Conservation (phyloP, 768 basidiomycete genomes). For the Suillus lakei region DNA sequence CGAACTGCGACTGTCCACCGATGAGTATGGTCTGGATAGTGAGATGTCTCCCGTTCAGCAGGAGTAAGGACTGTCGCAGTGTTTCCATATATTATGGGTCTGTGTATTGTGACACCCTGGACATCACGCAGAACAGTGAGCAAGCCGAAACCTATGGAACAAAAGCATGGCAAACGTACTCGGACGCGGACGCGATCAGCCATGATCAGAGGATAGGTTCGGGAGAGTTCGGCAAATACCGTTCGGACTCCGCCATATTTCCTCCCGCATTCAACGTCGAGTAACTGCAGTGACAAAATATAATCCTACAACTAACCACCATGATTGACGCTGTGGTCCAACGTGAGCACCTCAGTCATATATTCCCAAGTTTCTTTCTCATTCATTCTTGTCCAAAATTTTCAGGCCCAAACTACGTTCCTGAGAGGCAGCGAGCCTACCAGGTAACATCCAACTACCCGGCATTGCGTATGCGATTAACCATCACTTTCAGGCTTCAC, state of each 20-base stretch:
- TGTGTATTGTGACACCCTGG: conserved; percentile 84
- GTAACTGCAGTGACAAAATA: conserved; percentile 16
- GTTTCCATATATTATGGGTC: conserved; percentile 97
- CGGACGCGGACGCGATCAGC: conserved; percentile 79
- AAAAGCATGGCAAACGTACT: conserved; percentile 50
- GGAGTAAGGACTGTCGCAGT: conserved; percentile 78
- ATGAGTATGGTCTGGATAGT: conserved; percentile 84
- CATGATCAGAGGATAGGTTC: conserved; percentile 49
- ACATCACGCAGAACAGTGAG: conserved; percentile 15
- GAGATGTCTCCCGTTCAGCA: conserved; percentile 64
- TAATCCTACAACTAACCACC: conserved; percentile 21
- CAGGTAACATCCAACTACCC: conserved; percentile 51
- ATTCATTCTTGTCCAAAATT: conserved; percentile 8
- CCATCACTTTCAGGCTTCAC: conserved; percentile 36
- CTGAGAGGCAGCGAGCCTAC: conserved; percentile 66
- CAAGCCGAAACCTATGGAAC: conserved; percentile 12
- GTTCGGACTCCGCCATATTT: conserved; percentile 38
- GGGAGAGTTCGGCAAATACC: conserved; percentile 45
- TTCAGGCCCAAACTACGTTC: conserved; percentile 65
- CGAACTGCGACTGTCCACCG: conserved; percentile 96
- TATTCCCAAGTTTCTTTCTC: not conserved
- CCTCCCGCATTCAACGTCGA: conserved; percentile 20
- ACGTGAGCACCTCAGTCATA: conserved; percentile 47
- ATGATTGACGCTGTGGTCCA: conserved; percentile 70
- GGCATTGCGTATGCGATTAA: conserved; percentile 12